phyloP scores from a whole-genome alignment of 1,139 yeast genomes.

The Yamadazyma sp. region DNA sequence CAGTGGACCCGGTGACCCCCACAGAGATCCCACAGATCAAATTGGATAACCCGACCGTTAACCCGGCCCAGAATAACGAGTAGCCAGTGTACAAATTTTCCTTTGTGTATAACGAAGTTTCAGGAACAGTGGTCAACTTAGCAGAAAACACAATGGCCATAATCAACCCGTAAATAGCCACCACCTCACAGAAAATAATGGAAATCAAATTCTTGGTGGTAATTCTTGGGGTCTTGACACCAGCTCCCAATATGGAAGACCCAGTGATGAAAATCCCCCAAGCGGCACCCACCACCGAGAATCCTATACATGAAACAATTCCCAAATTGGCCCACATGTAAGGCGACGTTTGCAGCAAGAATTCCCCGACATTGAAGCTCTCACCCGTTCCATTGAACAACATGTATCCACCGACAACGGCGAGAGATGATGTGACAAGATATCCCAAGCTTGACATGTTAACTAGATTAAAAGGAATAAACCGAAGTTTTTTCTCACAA shows the following conservation, averaged over 20 bases:
- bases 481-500: not conserved
- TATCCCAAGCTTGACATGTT: slow-evolving; percentile 11
- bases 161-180: slow-evolving; percentile 95
- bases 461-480: not conserved
- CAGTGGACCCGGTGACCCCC: slow-evolving; percentile 97
- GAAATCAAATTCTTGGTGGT: slow-evolving; percentile 96
- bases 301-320: slow-evolving; percentile 88
- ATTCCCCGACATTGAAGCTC: slow-evolving; percentile 84
- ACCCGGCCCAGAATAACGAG: slow-evolving; percentile 96
- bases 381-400: slow-evolving; percentile 92
- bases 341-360: slow-evolving; percentile 84
- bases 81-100: slow-evolving; percentile 91
- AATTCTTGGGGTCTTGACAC: slow-evolving; percentile 95
- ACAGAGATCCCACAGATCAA: slow-evolving; percentile 97
- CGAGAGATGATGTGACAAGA: slow-evolving; percentile 29
- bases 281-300: slow-evolving; percentile 96
- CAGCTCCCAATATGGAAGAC: slow-evolving; percentile 93
- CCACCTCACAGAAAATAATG: slow-evolving; percentile 98
- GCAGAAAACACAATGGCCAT: slow-evolving; percentile 97
- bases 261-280: slow-evolving; percentile 99
- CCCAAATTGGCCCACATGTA: slow-evolving; percentile 97
- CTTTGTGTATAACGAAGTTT: slow-evolving; percentile 63
- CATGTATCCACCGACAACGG: slow-evolving; percentile 60
- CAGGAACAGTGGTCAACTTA: slow-evolving; percentile 73
- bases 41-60: slow-evolving; percentile 92